These are phyloP conservation scores for Penicillium verhagenii DNA, from an alignment of 495 filamentous ascomycete genomes.

Conservation along the genomic window DNA sequence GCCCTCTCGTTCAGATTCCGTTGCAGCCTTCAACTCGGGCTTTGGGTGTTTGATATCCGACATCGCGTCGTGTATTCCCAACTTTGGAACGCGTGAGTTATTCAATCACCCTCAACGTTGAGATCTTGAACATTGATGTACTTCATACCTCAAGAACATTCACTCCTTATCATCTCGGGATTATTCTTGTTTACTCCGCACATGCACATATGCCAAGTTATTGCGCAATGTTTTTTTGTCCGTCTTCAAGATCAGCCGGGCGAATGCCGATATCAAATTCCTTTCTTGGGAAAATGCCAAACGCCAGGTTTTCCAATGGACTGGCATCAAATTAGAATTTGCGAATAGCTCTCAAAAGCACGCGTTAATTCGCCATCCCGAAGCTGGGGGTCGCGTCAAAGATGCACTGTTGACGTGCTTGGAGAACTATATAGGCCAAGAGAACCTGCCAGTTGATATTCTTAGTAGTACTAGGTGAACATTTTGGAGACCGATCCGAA, in stretches of 20 bases:
- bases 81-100: too few relatives aligned
- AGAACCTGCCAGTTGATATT: neutral
- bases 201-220: constrained; percentile 1
- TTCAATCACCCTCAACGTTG: neutral
- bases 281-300: neutral
- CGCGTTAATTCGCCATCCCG: constrained; percentile 15
- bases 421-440: neutral
- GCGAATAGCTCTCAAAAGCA: constrained; percentile 4
- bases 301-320: too few relatives aligned
- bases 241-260: constrained; percentile 3
- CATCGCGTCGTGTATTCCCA: too few relatives aligned
- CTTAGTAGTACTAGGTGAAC: too few relatives aligned
- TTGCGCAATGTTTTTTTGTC: constrained; percentile 14
- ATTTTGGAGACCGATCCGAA: neutral
- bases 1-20: neutral
- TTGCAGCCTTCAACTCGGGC: neutral
- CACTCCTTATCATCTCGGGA: neutral
- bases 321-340: neutral
- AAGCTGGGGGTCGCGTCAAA: constrained; percentile 11
- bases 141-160: neutral
- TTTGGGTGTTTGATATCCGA: neutral
- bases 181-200: neutral
- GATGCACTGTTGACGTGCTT: constrained; percentile 29
- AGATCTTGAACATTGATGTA: too few relatives aligned
- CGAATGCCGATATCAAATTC: neutral